phyloP scores from a whole-genome alignment of 139 green algal species.

The Chlorella ohadii region DNA sequence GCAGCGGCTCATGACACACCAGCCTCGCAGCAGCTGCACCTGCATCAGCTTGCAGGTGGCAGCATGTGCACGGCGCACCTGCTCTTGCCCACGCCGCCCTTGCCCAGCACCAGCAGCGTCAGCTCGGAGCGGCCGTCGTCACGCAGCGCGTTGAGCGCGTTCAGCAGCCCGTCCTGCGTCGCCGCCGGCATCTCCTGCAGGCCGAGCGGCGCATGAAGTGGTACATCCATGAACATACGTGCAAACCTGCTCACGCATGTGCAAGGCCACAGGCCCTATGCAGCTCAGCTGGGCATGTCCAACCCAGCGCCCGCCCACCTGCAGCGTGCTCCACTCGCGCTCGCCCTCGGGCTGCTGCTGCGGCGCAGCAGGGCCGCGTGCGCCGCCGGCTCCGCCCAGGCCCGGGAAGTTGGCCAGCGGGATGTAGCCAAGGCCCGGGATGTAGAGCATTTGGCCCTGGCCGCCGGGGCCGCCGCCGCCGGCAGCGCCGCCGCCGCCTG shows the following conservation, averaged over 20 bases:
- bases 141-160: conserved; percentile 41
- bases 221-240: too few species aligned
- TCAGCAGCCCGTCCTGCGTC: conserved; percentile 58
- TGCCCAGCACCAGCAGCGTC: conserved; percentile 77
- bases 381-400: neutral
- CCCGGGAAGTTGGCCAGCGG: conserved; percentile 37
- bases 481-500: conserved; percentile 6
- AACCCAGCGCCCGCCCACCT: too few species aligned
- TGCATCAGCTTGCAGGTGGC: too few species aligned
- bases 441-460: conserved; percentile 49
- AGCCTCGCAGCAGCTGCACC: too few species aligned
- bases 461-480: conserved; percentile 10
- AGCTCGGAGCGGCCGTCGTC: conserved; percentile 55
- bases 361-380: neutral
- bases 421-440: conserved; percentile 49
- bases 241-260: too few species aligned
- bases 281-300: too few species aligned
- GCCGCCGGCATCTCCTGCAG: conserved; percentile 49
- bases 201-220: too few species aligned
- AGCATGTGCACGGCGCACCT: neutral
- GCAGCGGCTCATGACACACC: too few species aligned
- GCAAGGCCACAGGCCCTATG: too few species aligned
- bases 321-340: conserved; percentile 31
- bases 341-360: conserved; percentile 35
- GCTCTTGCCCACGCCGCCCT: conserved; percentile 78